A percentile compares a stretch with the other conserved stretches of the same genome.
Conservation (phyloP, 768 basidiomycete species). For the Mycena metata region DNA sequence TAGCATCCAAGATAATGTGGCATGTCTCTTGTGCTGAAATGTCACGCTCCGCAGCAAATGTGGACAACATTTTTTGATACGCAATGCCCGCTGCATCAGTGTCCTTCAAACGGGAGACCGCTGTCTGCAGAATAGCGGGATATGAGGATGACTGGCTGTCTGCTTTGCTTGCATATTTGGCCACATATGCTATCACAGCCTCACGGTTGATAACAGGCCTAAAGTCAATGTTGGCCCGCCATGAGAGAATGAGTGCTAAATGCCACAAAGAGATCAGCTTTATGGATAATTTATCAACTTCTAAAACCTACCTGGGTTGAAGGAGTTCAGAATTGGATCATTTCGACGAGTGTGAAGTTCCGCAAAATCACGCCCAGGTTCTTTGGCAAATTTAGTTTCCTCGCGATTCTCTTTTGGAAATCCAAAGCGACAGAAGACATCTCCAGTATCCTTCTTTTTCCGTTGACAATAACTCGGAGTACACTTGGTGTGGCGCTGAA, state of each 20-base stretch:
- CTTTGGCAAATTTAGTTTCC: not conserved
- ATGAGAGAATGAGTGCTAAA: conserved; percentile 41
- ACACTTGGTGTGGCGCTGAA: conserved; percentile 44
- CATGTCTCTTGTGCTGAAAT: conserved; percentile 35
- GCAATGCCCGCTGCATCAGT: conserved; percentile 30
- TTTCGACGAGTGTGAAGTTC: conserved; percentile 29
- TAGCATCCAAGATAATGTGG: conserved; percentile 31
- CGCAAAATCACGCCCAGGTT: not conserved
- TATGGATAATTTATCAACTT: too few relatives aligned
- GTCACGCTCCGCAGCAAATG: conserved; percentile 28
- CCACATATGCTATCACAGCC: conserved; percentile 40
- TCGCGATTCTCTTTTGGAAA: conserved; percentile 35
- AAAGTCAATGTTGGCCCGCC: conserved; percentile 46
- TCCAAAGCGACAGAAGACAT: conserved; percentile 38
- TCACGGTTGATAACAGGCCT: conserved; percentile 40
- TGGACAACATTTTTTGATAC: conserved; percentile 34
- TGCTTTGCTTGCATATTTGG: conserved; percentile 40
- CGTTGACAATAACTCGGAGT: conserved; percentile 42
- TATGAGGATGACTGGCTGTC: conserved; percentile 25
- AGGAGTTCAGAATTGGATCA: conserved; percentile 41
- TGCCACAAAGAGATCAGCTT: too few relatives aligned
- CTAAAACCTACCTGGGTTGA: conserved; percentile 34
- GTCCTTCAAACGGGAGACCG: conserved; percentile 25
- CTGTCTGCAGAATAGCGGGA: conserved; percentile 1
- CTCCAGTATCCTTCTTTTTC: conserved; percentile 36